These are phyloP conservation scores for Liquidambar formosana DNA, from an alignment of 164 flowering plant species.

Conservation along the genomic window DNA sequence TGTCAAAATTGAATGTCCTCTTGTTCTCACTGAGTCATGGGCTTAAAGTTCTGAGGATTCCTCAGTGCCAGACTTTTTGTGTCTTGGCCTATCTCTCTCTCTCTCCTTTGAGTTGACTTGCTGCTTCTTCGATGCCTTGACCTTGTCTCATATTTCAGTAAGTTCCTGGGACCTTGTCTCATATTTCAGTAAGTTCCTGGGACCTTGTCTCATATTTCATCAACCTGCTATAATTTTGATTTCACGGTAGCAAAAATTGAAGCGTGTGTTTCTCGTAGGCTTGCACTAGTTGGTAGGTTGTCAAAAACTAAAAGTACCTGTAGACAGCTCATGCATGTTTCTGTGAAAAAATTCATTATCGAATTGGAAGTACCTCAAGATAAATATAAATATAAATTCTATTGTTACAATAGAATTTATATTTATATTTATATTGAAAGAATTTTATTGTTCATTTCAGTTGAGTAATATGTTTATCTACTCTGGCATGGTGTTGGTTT, in stretches of 20 bases:
- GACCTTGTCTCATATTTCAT: background rate
- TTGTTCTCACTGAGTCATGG: too few species aligned
- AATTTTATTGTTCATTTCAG: background rate
- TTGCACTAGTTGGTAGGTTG: background rate
- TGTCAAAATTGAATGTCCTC: too few species aligned
- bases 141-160: background rate
- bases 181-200: too few species aligned
- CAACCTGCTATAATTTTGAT: background rate
- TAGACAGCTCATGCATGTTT: background rate
- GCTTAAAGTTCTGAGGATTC: too few species aligned
- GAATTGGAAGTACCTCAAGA: too few species aligned
- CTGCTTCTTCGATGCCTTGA: background rate
- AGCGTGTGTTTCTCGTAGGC: background rate
- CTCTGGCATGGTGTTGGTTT: conserved; percentile 10
- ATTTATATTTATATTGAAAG: background rate
- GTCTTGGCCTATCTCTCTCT: too few species aligned
- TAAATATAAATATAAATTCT: too few species aligned
- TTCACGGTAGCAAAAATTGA: background rate
- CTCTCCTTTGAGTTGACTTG: background rate
- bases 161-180: too few species aligned
- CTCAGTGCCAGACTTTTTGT: too few species aligned
- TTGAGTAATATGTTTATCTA: background rate
- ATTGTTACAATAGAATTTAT: conserved; percentile 2
- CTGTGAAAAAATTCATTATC: background rate
- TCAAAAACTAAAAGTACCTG: background rate